Evolutionary conservation across 225 moss, liverwort and hornwort species (phyloP).

Genomic region (Anthoceros angustus): DNA sequence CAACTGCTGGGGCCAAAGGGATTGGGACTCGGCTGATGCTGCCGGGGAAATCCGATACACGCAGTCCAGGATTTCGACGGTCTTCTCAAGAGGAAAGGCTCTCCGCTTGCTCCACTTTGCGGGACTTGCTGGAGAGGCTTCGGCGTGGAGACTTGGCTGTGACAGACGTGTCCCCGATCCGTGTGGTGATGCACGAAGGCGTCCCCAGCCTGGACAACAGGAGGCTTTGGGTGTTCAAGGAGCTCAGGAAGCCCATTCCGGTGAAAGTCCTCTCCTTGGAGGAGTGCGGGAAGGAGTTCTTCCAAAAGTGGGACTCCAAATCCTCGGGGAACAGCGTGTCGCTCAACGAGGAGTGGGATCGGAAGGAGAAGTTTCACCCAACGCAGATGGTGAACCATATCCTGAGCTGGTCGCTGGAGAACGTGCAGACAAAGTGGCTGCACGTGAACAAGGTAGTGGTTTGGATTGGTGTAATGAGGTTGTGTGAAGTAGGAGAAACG

Average conservation of each 20-base stretch:
- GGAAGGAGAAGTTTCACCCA: conserved; percentile 18
- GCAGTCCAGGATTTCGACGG: neutral
- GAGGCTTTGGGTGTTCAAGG: conserved; percentile 33
- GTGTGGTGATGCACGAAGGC: conserved; percentile 15
- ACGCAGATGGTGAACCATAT: conserved; percentile 15
- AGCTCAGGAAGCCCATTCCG: conserved; percentile 16
- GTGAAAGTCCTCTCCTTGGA: conserved; percentile 11
- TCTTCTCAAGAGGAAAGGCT: neutral
- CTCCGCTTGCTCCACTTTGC: conserved; percentile 7
- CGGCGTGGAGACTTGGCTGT: conserved; percentile 20
- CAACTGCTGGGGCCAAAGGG: too few species aligned
- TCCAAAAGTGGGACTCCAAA: conserved; percentile 10
- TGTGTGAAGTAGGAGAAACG: too few species aligned
- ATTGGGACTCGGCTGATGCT: too few species aligned
- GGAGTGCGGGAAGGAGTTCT: conserved; percentile 11
- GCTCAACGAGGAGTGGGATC: conserved; percentile 19
- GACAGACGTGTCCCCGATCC: conserved; percentile 17
- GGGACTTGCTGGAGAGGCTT: conserved; percentile 26
- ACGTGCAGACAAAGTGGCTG: conserved; percentile 15
- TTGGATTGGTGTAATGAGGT: too few species aligned
- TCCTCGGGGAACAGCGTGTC: conserved; percentile 7
- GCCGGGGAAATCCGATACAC: neutral
- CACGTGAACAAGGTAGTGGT: conserved; percentile 11
- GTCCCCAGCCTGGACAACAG: conserved; percentile 17
- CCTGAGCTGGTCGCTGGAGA: conserved; percentile 22